Conservation (phyloP, 2,329 filamentous ascomycete genomes). For the Cryphonectria parasitica region DNA sequence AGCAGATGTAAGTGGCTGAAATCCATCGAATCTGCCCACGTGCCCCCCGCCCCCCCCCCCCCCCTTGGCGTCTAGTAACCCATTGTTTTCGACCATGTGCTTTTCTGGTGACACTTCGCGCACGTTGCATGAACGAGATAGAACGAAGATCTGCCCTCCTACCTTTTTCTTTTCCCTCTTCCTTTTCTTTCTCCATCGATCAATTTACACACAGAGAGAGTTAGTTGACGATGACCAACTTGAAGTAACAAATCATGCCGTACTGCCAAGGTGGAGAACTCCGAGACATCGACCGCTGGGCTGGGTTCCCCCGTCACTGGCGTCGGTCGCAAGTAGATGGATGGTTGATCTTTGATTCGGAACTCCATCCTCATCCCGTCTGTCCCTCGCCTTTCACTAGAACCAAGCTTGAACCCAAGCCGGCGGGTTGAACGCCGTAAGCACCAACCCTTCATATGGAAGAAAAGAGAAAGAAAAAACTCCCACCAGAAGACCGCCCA, state of each 20-base stretch:
- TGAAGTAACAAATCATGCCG: background rate
- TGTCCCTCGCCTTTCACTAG: background rate
- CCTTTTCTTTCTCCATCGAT: too few species aligned
- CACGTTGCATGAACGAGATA: background rate
- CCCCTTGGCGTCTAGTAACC: background rate
- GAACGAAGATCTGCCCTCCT: background rate
- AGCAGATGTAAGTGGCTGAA: background rate
- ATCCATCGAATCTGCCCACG: background rate
- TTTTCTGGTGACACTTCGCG: background rate
- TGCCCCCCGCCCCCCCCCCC: background rate
- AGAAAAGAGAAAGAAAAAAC: background rate
- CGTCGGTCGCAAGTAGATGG: background rate
- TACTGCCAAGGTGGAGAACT: background rate
- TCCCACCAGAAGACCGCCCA: constrained; percentile 5
- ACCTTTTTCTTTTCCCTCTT: too few species aligned
- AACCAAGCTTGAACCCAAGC: constrained; percentile 1
- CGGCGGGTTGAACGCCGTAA: constrained; percentile 28
- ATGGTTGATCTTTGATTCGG: background rate
- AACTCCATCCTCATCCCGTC: background rate
- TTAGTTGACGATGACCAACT: background rate
- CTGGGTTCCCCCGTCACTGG: background rate
- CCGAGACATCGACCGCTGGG: background rate
- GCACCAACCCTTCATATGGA: constrained; percentile 1
- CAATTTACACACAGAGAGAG: too few species aligned
- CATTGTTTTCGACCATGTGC: background rate